Conservation (phyloP, 2,329 filamentous ascomycete genomes). For the Spiromastix sp. region DNA sequence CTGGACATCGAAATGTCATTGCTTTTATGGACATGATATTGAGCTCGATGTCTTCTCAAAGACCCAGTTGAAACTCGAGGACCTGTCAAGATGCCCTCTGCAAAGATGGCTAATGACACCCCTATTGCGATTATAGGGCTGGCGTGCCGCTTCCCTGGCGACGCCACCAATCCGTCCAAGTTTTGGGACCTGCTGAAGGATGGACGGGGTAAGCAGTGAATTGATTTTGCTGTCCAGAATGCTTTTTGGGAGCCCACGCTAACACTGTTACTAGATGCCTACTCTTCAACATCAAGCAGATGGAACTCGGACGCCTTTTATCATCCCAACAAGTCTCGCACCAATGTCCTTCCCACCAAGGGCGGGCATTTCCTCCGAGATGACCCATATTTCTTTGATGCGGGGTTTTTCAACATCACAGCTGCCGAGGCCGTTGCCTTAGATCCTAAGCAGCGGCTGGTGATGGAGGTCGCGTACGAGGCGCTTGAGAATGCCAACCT, state of each 20-base stretch:
- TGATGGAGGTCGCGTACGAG: constrained; percentile 16
- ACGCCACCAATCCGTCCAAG: background rate
- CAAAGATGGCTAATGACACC: too few relatives aligned
- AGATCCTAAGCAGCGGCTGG: constrained; percentile 15
- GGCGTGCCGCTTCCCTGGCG: constrained; percentile 3
- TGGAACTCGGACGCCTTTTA: background rate
- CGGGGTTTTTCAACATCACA: constrained; percentile 20
- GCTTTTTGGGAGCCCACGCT: background rate
- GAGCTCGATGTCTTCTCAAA: too few relatives aligned
- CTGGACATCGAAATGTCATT: too few relatives aligned
- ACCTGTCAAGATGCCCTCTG: too few relatives aligned
- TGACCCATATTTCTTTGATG: constrained; percentile 18
- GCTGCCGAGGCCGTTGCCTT: constrained; percentile 13
- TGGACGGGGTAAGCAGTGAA: background rate
- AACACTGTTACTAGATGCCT: background rate
- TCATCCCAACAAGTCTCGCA: background rate
- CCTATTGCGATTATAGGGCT: constrained; percentile 4
- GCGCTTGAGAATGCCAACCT: constrained; percentile 14
- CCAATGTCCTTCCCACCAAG: too few relatives aligned
- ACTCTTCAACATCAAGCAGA: background rate
- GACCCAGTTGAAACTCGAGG: too few relatives aligned
- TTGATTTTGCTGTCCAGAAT: too few relatives aligned
- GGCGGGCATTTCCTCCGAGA: constrained; percentile 17
- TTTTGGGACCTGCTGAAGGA: constrained; percentile 2
- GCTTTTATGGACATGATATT: too few relatives aligned